Conservation (phyloP, 2,329 filamentous ascomycete genomes). For the Xylariaceae sp. region DNA sequence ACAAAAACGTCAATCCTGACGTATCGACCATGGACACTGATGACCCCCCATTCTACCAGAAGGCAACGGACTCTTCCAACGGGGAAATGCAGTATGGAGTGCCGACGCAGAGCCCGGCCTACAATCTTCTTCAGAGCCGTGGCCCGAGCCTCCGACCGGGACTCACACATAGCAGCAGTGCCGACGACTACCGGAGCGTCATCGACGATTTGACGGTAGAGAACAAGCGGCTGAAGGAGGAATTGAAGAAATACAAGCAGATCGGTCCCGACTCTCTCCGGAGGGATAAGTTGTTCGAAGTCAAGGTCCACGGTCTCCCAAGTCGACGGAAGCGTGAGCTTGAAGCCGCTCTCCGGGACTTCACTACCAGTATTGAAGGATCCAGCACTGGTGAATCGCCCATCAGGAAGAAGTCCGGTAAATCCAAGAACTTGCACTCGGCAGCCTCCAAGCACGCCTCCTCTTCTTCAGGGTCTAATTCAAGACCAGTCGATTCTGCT, state of each 20-base stretch:
- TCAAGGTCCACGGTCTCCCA: slow-evolving; percentile 68
- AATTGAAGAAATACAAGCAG: slow-evolving; percentile 63
- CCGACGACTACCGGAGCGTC: slow-evolving; percentile 70
- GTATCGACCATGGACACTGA: slow-evolving; percentile 39
- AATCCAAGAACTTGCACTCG: slow-evolving; percentile 33
- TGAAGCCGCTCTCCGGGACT: slow-evolving; percentile 64
- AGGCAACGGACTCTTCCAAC: slow-evolving; percentile 43
- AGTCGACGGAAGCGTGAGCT: slow-evolving; percentile 68
- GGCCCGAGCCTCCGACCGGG: slow-evolving; percentile 22
- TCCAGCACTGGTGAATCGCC: slow-evolving; percentile 35
- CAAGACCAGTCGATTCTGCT: slow-evolving; percentile 51
- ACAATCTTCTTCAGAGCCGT: slow-evolving; percentile 15
- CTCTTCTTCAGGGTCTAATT: slow-evolving; percentile 45
- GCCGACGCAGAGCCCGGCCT: slow-evolving; percentile 18
- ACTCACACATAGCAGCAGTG: slow-evolving; percentile 48
- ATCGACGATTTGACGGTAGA: slow-evolving; percentile 83
- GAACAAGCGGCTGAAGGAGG: slow-evolving; percentile 70
- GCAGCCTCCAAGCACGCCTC: slow-evolving; percentile 45
- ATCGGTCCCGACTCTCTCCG: slow-evolving; percentile 58
- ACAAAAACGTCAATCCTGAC: slow-evolving; percentile 39
- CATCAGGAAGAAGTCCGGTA: slow-evolving; percentile 33
- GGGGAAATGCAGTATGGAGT: slow-evolving; percentile 29
- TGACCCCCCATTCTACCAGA: slow-evolving; percentile 49
- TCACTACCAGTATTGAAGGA: slow-evolving; percentile 55
- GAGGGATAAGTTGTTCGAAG: slow-evolving; percentile 74